These are phyloP conservation scores for Stagonosporopsis rhizophila DNA, from an alignment of 2,329 filamentous ascomycete species.

Conservation along the genomic window DNA sequence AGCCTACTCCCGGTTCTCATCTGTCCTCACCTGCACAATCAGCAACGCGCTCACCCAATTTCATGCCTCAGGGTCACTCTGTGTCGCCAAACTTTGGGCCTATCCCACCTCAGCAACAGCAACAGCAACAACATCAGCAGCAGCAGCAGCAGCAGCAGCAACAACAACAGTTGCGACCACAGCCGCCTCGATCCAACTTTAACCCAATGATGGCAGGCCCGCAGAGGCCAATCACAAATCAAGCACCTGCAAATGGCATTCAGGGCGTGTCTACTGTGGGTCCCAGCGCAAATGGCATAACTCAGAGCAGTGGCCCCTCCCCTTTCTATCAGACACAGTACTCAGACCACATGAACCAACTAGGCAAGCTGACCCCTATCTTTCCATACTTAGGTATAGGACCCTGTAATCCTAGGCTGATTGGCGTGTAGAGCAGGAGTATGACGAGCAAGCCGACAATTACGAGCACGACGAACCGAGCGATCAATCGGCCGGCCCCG, in stretches of 20 bases:
- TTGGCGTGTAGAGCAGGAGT: conserved; percentile 87
- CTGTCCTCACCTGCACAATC: conserved; percentile 68
- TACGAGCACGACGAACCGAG: conserved; percentile 77
- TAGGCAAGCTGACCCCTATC: conserved; percentile 78
- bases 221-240: conserved; percentile 49
- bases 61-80: conserved; percentile 64
- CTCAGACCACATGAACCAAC: conserved; percentile 92
- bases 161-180: conserved; percentile 47
- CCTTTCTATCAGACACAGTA: conserved; percentile 85
- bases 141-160: conserved; percentile 14
- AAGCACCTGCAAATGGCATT: conserved; percentile 46
- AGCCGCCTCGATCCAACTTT: conserved; percentile 58
- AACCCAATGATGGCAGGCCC: conserved; percentile 52
- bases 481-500: conserved; percentile 72
- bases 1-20: conserved; percentile 84
- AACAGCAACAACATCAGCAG: conserved; percentile 17
- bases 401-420: conserved; percentile 73
- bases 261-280: conserved; percentile 47
- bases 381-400: conserved; percentile 58
- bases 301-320: conserved; percentile 51
- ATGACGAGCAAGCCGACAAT: conserved; percentile 88
- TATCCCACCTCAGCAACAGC: conserved; percentile 55
- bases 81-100: conserved; percentile 67
- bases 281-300: conserved; percentile 47
- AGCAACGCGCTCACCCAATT: conserved; percentile 66